These are phyloP conservation scores for Boletus vermiculosoides DNA, from an alignment of 768 basidiomycete genomes.

Conservation along the genomic window DNA sequence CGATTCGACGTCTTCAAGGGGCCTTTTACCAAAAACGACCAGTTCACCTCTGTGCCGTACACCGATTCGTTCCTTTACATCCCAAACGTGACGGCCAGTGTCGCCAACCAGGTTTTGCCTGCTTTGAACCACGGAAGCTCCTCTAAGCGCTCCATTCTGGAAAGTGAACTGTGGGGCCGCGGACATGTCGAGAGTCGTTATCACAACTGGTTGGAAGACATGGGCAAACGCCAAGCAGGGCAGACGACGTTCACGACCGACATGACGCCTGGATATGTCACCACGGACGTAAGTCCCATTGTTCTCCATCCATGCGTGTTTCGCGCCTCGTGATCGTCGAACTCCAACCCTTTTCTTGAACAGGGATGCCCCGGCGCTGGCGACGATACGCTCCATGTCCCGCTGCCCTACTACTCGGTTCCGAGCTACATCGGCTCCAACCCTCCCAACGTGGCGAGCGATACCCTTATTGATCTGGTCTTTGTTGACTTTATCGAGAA, in stretches of 20 bases:
- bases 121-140: conserved; percentile 45
- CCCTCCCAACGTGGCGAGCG: conserved; percentile 47
- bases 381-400: conserved; percentile 67
- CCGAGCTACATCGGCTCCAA: conserved; percentile 62
- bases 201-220: conserved; percentile 56
- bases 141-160: conserved; percentile 11
- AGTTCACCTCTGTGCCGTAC: conserved; percentile 74
- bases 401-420: conserved; percentile 52
- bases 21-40: conserved; percentile 76
- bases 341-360: neutral
- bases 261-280: conserved; percentile 74
- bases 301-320: neutral
- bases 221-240: conserved; percentile 36
- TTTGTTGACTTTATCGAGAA: conserved; percentile 69
- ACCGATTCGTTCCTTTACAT: conserved; percentile 63
- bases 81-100: conserved; percentile 46
- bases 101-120: conserved; percentile 55
- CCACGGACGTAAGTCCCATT: conserved; percentile 50
- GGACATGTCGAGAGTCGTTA: conserved; percentile 54
- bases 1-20: conserved; percentile 70
- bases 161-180: conserved; percentile 32
- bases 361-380: conserved; percentile 72
- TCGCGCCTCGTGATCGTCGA: neutral
- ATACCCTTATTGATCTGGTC: conserved; percentile 65
- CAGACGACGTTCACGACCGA: conserved; percentile 26